Evolutionary conservation across 2,329 filamentous ascomycete species (phyloP).

Genomic region (Fusarium miscanthi): DNA sequence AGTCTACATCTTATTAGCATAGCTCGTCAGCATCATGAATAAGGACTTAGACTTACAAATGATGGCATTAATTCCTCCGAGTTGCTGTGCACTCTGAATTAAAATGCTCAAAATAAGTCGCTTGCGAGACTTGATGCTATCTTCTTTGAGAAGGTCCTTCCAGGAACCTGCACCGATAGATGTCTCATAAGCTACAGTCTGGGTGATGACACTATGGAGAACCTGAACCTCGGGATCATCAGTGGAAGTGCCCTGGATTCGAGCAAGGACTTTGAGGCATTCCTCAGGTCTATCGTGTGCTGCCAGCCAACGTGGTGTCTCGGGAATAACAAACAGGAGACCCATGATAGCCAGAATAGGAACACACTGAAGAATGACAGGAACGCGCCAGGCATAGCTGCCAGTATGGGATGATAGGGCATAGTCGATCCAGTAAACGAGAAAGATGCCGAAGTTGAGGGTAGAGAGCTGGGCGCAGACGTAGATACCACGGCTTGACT

Average conservation of each 20-base stretch:
- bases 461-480: conserved; percentile 61
- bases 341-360: conserved; percentile 54
- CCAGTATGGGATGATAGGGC: conserved; percentile 48
- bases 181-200: conserved; percentile 48
- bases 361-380: conserved; percentile 55
- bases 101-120: conserved; percentile 49
- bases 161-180: conserved; percentile 46
- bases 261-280: conserved; percentile 51
- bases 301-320: conserved; percentile 58
- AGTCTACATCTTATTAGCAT: conserved; percentile 45
- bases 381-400: conserved; percentile 55
- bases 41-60: conserved; percentile 48
- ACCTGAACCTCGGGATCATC: conserved; percentile 37
- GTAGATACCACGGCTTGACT: conserved; percentile 52
- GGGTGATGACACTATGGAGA: conserved; percentile 48
- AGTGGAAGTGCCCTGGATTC: conserved; percentile 47
- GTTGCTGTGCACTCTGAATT: too few species aligned
- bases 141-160: conserved; percentile 48
- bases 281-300: conserved; percentile 53
- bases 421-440: conserved; percentile 61
- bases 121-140: conserved; percentile 48
- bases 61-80: conserved; percentile 61
- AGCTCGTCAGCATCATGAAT: fast-evolving
- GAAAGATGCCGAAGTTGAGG: conserved; percentile 58
- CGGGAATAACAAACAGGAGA: conserved; percentile 53